Percentiles rank a stretch among this genome's conserved stretches.
Evolutionary conservation across 768 basidiomycete species (phyloP).

Genomic region (Tubosaeta sp.): DNA sequence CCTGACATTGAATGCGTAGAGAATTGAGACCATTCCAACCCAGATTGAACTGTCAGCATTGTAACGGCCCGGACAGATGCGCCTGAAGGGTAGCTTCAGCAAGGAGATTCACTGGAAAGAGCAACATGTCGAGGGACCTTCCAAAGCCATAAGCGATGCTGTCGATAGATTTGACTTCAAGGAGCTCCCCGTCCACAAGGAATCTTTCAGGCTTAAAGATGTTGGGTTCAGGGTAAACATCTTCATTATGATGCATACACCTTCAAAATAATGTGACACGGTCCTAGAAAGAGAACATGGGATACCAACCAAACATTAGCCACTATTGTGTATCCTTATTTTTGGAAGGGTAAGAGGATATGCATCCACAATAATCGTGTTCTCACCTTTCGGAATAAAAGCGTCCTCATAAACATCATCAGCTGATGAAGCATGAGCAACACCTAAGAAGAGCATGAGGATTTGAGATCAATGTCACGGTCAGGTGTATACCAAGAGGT

Average conservation of each 20-base stretch:
- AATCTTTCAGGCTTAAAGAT: not conserved
- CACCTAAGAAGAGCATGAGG: conserved; percentile 2
- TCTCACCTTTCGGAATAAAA: not conserved
- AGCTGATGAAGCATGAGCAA: not conserved
- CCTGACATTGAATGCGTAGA: not conserved
- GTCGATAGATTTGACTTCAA: not conserved
- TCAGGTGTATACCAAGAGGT: conserved; percentile 29
- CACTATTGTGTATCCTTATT: not conserved
- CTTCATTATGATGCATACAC: not conserved
- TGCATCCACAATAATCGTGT: too few relatives aligned
- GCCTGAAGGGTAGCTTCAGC: not conserved
- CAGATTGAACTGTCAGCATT: not conserved
- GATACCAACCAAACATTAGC: not conserved
- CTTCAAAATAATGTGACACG: not conserved
- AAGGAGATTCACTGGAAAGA: not conserved
- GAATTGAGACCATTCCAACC: not conserved
- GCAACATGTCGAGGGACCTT: not conserved
- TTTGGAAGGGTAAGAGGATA: not conserved
- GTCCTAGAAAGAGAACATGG: not conserved
- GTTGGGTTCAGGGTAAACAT: not conserved
- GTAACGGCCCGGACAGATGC: not conserved
- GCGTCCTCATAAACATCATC: not conserved
- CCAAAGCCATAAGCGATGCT: not conserved
- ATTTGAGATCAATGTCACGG: not conserved
- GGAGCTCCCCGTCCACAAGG: not conserved